Evolutionary conservation across 306 rosid species (phyloP).

Genomic region (Lablab purpureus): DNA sequence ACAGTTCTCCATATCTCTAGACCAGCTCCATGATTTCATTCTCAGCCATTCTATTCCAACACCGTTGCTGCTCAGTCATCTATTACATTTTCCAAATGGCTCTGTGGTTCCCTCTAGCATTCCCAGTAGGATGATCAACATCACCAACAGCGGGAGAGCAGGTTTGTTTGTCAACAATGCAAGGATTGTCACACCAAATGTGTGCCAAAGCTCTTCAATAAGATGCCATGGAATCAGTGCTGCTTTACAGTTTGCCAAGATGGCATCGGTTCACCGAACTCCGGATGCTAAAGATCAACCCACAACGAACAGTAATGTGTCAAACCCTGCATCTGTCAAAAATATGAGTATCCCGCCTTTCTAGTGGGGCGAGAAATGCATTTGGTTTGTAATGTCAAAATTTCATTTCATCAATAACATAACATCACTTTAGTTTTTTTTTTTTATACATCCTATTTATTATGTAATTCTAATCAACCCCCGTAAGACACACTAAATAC

Average conservation of each 20-base stretch:
- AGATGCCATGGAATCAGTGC: conserved; percentile 65
- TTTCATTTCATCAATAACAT: conserved; percentile 41
- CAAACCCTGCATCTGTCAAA: conserved; percentile 34
- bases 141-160: conserved; percentile 53
- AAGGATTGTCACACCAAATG: conserved; percentile 58
- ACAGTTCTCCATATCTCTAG: conserved; percentile 45
- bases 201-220: conserved; percentile 55
- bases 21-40: conserved; percentile 52
- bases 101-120: conserved; percentile 61
- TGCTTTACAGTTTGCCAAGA: conserved; percentile 46
- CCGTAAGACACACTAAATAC: not conserved
- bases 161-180: conserved; percentile 64
- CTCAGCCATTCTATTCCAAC: conserved; percentile 65
- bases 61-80: conserved; percentile 54
- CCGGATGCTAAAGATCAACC: conserved; percentile 27
- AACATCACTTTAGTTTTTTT: conserved; percentile 23
- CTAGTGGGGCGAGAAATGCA: not conserved
- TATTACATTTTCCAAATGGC: conserved; percentile 62
- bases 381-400: not conserved
- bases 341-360: conserved; percentile 37
- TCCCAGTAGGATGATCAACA: conserved; percentile 59
- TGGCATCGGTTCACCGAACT: conserved; percentile 20
- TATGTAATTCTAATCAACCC: conserved; percentile 16
- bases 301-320: conserved; percentile 29
- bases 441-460: not conserved